These are phyloP conservation scores for Diplodia seriata DNA, from an alignment of 2,329 filamentous ascomycete genomes.

Conservation along the genomic window DNA sequence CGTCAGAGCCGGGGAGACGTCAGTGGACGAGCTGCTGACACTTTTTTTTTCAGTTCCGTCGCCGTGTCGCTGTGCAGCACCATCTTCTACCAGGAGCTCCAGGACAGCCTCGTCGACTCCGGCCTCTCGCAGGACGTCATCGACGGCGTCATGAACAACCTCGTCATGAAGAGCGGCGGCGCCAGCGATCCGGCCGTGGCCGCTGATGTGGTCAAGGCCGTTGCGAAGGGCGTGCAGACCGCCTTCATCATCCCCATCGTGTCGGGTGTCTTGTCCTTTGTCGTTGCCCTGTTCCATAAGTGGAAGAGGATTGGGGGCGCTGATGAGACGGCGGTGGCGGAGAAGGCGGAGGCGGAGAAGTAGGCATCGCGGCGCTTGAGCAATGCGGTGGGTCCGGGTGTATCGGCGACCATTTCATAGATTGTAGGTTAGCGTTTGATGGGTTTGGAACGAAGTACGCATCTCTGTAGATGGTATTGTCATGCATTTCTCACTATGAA, in stretches of 20 bases:
- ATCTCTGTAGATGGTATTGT: no score
- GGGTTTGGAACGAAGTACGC: no score
- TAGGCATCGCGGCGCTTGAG: background rate
- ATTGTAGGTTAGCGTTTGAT: no score
- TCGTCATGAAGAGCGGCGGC: slow-evolving; percentile 1
- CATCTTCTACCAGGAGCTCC: slow-evolving; percentile 7
- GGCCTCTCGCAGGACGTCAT: slow-evolving; percentile 5
- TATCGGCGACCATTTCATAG: no score
- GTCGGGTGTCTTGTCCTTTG: slow-evolving; percentile 5
- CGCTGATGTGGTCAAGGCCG: background rate
- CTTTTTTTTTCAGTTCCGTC: background rate
- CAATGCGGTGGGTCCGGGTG: no score
- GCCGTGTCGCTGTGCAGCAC: slow-evolving; percentile 10
- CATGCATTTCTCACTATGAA: no score
- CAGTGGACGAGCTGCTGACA: no score
- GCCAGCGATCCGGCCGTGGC: background rate
- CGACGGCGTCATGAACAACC: background rate
- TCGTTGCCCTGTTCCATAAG: background rate
- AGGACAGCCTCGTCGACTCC: background rate
- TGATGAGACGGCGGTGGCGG: background rate
- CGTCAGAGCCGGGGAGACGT: no score
- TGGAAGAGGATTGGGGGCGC: slow-evolving; percentile 12
- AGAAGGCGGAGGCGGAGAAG: background rate
- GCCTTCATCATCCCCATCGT: slow-evolving; percentile 10
- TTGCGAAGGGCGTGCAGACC: slow-evolving; percentile 6